Evolutionary conservation across 495 filamentous ascomycete species (phyloP), one percentile per base, ranked within the genome.

Genomic region (Friedmanniomyces simplex): DNA sequence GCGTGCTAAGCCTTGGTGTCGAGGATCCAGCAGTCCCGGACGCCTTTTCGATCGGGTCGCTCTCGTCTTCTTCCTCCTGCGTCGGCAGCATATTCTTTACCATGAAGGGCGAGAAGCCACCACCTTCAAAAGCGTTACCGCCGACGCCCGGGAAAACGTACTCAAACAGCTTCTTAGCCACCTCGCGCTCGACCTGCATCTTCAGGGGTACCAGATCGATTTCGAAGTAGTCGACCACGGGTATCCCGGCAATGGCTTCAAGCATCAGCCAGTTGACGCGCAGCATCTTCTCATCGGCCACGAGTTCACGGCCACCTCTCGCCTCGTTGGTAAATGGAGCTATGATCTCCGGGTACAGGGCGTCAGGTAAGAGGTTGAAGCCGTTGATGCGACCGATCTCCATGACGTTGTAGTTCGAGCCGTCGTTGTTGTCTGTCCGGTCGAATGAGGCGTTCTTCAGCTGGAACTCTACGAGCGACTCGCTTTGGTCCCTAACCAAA

Each of bases 181-280:
- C 81, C 64, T 97, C 91, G 21, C 82, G 83, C 71, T 99, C 93
- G 24, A 99, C 77, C 68, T 99, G 94, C 28, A 99, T 81, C 67
- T 88, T 95, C 63, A 99, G 79, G 1, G 93, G 93, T 68, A 93
- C 90, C 11, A 97, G 73, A 59, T 90, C 87, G 50, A 99, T 86
- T 69, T 99, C 93, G 62, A 99, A 99, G 66, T 94, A 86, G 61
- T 97, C 91, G 76, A 97, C 84, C 46, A 99, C 91, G 0, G 93
- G 90, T 63, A 99, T 97, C 34, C 93, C 93, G 42, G 91, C 93
- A 66, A 99, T 96, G 36, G 91, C 93, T 68, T 99, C 93, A 7
- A 97, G 78, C 88, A 95, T 96, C 66, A 95, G 84, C 89, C 93
- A 99, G 62, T 89, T 89, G 32, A 99, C 85, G 34, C 85, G 81